Percentiles rank a stretch among this genome's conserved stretches.
These are phyloP conservation scores for Licmophora abbreviata DNA, from an alignment of 108 stramenopile species.

Conservation along the genomic window DNA sequence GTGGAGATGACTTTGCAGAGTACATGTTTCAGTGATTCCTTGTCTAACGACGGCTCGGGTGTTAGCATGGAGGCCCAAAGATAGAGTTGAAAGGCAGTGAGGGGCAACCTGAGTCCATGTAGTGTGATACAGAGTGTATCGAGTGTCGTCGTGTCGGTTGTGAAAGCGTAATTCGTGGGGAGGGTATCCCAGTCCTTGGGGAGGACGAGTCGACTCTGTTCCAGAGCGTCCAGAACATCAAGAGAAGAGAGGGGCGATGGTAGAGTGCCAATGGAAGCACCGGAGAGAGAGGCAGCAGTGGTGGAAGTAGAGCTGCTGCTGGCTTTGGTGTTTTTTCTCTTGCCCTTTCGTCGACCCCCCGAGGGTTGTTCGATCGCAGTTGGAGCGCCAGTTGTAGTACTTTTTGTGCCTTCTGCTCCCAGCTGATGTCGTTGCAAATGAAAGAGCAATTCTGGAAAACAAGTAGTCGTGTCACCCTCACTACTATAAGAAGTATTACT, in stretches of 20 bases:
- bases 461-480: background rate
- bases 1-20: no score
- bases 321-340: conserved; percentile 25
- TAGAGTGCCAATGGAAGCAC: no score
- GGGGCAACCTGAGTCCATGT: conserved; percentile 15
- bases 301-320: no score
- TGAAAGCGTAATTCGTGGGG: no score
- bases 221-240: no score
- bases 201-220: no score
- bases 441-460: conserved; percentile 8
- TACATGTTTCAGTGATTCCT: no score
- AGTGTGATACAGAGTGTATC: conserved; percentile 35
- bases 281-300: no score
- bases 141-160: conserved; percentile 26
- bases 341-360: conserved; percentile 10
- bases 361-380: conserved; percentile 7
- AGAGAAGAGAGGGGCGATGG: no score
- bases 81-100: conserved; percentile 40
- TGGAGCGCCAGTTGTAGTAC: conserved; percentile 3
- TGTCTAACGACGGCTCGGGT: background rate
- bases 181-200: no score
- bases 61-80: conserved; percentile 19
- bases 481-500: conserved; percentile 1
- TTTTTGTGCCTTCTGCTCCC: background rate
- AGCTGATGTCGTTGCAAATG: conserved; percentile 3